Conservation (phyloP, 345 rosid species). For the Populus nigra region DNA sequence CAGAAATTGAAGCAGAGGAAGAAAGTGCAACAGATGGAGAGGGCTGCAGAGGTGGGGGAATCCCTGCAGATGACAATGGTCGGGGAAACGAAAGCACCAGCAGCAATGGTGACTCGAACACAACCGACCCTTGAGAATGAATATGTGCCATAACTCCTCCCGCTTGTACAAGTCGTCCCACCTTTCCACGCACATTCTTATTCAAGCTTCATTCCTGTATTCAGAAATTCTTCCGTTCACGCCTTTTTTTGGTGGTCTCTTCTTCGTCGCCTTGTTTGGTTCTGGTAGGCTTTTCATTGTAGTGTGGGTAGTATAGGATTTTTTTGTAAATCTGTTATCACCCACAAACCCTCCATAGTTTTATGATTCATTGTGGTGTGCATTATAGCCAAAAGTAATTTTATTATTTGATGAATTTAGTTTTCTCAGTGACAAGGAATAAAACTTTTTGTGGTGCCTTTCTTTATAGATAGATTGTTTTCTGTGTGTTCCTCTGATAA, state of each 20-base stretch:
- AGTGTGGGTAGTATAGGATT: slow-evolving; percentile 44
- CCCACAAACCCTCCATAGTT: slow-evolving; percentile 25
- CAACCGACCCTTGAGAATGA: slow-evolving; percentile 85
- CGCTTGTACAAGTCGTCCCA: slow-evolving; percentile 26
- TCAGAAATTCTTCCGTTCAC: slow-evolving; percentile 45
- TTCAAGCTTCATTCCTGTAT: slow-evolving; percentile 36
- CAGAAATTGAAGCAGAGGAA: slow-evolving; percentile 54
- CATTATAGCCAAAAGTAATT: slow-evolving; percentile 37
- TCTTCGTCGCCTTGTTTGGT: slow-evolving; percentile 22
- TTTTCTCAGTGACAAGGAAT: slow-evolving; percentile 45
- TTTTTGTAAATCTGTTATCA: slow-evolving; percentile 29
- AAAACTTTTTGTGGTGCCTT: slow-evolving; percentile 30
- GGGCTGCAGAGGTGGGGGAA: slow-evolving; percentile 91
- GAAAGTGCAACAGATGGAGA: slow-evolving; percentile 84
- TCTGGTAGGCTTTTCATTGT: slow-evolving; percentile 29
- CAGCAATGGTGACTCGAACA: slow-evolving; percentile 75
- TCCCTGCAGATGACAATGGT: slow-evolving; percentile 69
- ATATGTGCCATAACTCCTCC: slow-evolving; percentile 54
- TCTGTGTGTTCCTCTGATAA: slow-evolving; percentile 3
- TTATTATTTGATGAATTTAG: slow-evolving; percentile 42
- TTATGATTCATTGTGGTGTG: slow-evolving; percentile 56
- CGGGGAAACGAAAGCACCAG: slow-evolving; percentile 83
- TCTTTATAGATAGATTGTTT: not conserved
- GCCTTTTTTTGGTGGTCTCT: slow-evolving; percentile 39
- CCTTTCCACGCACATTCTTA: slow-evolving; percentile 37